These are phyloP conservation scores for Ajuga reptans DNA, from an alignment of 305 asterid species.

Conservation along the genomic window DNA sequence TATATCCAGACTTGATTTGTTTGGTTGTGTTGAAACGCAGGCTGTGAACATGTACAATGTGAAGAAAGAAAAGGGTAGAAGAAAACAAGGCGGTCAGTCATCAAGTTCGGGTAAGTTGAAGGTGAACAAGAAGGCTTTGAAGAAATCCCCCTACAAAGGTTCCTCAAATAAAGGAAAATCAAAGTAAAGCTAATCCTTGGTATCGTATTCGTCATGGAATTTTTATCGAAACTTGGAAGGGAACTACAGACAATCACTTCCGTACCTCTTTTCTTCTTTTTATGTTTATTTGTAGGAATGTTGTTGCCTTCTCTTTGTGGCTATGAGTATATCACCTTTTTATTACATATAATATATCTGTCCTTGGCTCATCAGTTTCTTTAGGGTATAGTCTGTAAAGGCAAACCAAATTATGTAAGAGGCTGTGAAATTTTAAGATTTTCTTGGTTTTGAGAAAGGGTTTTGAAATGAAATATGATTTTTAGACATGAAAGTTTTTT, in stretches of 20 bases:
- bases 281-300: background rate
- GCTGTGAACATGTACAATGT: conserved; percentile 89
- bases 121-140: conserved; percentile 50
- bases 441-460: too few species aligned
- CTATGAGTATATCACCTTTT: background rate
- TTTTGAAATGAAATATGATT: too few species aligned
- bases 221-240: background rate
- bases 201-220: background rate
- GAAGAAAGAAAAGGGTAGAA: conserved; percentile 64
- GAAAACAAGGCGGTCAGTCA: conserved; percentile 40
- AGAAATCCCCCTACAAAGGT: conserved; percentile 47
- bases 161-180: conserved; percentile 51
- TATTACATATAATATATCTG: background rate
- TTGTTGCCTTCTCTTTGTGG: background rate
- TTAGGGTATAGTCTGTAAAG: background rate
- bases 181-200: conserved; percentile 26
- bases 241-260: background rate
- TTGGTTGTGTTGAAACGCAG: conserved; percentile 32
- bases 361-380: background rate
- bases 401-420: background rate
- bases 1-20: background rate
- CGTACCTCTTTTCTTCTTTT: background rate
- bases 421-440: too few species aligned
- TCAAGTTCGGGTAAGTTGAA: conserved; percentile 49
- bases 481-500: too few species aligned